Conservation (phyloP, 1,284 basidiomycete species). For the Athelia sp. region DNA sequence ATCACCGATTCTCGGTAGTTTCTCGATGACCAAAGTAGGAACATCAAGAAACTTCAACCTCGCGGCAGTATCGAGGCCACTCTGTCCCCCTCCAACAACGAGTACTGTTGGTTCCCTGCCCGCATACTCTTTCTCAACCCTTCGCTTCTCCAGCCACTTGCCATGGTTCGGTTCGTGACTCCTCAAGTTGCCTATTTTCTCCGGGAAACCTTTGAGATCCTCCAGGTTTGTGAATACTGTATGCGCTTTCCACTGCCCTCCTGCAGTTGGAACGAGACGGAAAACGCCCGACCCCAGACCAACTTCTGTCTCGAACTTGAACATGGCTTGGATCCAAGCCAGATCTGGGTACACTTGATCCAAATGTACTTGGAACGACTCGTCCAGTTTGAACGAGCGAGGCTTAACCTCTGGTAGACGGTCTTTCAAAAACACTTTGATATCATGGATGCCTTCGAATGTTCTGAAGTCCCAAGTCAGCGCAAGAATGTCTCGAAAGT, state of each 20-base stretch:
- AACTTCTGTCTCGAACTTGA: constrained; percentile 51
- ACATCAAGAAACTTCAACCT: constrained; percentile 52
- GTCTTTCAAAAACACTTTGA: constrained; percentile 40
- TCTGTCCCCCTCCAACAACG: constrained; percentile 64
- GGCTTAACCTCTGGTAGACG: constrained; percentile 35
- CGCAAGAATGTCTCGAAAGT: constrained; percentile 58
- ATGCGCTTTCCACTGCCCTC: constrained; percentile 53
- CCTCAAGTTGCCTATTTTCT: constrained; percentile 35
- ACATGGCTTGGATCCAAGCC: constrained; percentile 52
- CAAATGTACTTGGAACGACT: constrained; percentile 28
- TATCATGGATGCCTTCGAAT: constrained; percentile 38
- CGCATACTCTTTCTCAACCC: constrained; percentile 31
- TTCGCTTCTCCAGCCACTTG: constrained; percentile 28
- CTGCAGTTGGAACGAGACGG: constrained; percentile 44
- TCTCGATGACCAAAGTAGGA: constrained; percentile 49
- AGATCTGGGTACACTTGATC: constrained; percentile 49
- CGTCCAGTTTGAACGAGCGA: constrained; percentile 34
- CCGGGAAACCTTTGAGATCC: constrained; percentile 45
- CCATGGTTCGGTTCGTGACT: constrained; percentile 28
- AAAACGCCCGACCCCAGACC: constrained; percentile 48
- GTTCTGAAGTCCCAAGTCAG: constrained; percentile 67
- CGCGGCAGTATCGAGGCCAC: constrained; percentile 57
- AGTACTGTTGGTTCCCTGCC: constrained; percentile 40
- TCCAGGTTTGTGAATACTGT: constrained; percentile 59
- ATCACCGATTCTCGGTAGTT: constrained; percentile 47